Evolutionary conservation across 2,329 filamentous ascomycete genomes (phyloP).

Genomic region (Colletotrichum coccodes): DNA sequence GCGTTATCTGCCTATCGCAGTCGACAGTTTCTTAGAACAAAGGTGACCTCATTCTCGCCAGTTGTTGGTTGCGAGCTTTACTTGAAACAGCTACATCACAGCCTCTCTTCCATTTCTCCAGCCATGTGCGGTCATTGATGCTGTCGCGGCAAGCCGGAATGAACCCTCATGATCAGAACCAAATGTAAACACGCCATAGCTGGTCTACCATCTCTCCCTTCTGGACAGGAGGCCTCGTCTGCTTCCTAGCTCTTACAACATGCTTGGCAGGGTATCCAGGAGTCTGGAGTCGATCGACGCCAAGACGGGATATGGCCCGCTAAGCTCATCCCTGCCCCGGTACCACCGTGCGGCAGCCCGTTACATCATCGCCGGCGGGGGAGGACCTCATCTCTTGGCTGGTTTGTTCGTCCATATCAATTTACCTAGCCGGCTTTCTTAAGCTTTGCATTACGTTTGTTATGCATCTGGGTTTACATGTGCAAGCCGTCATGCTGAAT

Average conservation of each 20-base stretch:
- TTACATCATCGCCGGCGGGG: slow-evolving; percentile 31
- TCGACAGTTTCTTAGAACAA: background rate
- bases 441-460: background rate
- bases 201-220: no score
- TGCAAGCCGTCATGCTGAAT: background rate
- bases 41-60: background rate
- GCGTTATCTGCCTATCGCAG: background rate
- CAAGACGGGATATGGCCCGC: slow-evolving; percentile 30
- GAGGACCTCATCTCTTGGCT: slow-evolving; percentile 17
- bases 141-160: background rate
- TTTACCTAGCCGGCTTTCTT: background rate
- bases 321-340: slow-evolving; percentile 30
- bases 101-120: background rate
- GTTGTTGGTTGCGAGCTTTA: background rate
- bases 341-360: slow-evolving; percentile 22
- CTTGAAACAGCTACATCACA: background rate
- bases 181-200: no score
- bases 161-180: background rate
- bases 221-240: slow-evolving; percentile 3
- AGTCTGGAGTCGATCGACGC: slow-evolving; percentile 31
- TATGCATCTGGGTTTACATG: background rate
- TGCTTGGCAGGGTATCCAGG: slow-evolving; percentile 27
- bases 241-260: background rate
- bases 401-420: slow-evolving; percentile 1
- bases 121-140: background rate